A percentile compares a stretch with the other conserved stretches of the same genome.
phyloP scores from a whole-genome alignment of 495 filamentous ascomycete genomes.

The Penicillium dipodomyicola region DNA sequence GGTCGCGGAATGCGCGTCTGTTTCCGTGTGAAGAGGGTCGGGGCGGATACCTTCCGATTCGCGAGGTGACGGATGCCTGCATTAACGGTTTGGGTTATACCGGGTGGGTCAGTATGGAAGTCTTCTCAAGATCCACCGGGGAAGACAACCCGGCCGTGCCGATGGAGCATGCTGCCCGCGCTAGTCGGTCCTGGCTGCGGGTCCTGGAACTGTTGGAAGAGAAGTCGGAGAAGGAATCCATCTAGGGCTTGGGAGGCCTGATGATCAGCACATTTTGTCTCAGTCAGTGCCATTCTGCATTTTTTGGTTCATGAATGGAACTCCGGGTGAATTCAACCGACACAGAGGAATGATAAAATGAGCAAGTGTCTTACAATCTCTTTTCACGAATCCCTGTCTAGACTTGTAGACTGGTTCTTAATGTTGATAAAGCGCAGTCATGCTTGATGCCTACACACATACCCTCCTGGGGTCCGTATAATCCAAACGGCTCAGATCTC shows the following conservation, averaged over 20 bases:
- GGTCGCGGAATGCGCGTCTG: conserved; percentile 68
- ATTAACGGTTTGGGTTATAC: conserved; percentile 61
- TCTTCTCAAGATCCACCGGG: conserved; percentile 63
- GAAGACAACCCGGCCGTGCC: conserved; percentile 54
- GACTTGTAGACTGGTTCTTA: neutral
- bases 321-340: neutral
- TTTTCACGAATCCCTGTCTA: neutral
- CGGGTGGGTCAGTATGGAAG: conserved; percentile 72
- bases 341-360: neutral
- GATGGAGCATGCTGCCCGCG: conserved; percentile 60
- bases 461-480: neutral
- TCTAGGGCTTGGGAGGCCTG: neutral
- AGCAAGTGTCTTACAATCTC: neutral
- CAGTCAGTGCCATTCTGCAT: neutral
- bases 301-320: neutral
- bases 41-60: conserved; percentile 63
- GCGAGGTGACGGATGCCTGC: conserved; percentile 49
- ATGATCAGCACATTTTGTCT: neutral
- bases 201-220: conserved; percentile 16
- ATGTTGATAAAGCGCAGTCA: neutral
- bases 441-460: neutral
- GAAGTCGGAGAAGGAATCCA: conserved; percentile 3
- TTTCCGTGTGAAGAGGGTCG: conserved; percentile 65
- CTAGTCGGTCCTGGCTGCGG: conserved; percentile 55
- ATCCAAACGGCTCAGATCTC: neutral